Percentiles rank a stretch among this genome's conserved stretches.
These are phyloP conservation scores for Tetrastigma voinierianum DNA, from an alignment of 164 flowering plant species.

Conservation along the genomic window DNA sequence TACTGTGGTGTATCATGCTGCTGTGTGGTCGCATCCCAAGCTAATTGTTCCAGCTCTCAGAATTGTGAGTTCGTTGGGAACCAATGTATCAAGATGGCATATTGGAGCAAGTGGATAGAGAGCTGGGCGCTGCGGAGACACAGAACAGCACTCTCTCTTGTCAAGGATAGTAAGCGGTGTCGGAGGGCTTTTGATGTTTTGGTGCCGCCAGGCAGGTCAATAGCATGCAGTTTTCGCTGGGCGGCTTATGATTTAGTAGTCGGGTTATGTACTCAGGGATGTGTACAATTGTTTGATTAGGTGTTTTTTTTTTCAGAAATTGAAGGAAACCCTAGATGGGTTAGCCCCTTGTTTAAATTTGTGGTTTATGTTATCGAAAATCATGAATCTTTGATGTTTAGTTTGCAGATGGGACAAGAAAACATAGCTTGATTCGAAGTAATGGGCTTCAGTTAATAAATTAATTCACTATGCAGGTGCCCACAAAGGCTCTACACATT, in stretches of 20 bases:
- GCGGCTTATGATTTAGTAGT: too few species aligned
- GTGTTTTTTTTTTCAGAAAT: too few species aligned
- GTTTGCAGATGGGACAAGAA: too few species aligned
- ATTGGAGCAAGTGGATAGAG: conserved; percentile 63
- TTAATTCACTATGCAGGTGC: conserved; percentile 47
- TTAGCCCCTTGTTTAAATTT: too few species aligned
- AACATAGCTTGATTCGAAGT: too few species aligned
- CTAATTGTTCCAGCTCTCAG: conserved; percentile 11
- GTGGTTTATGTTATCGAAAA: too few species aligned
- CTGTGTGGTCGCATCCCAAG: background rate
- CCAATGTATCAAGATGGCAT: conserved; percentile 21
- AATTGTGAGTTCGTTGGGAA: conserved; percentile 23
- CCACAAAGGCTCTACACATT: conserved; percentile 85
- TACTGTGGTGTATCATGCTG: background rate
- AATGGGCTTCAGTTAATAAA: background rate
- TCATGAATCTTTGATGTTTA: too few species aligned
- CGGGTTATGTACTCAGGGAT: too few species aligned
- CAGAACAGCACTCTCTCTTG: conserved; percentile 60
- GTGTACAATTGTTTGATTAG: too few species aligned
- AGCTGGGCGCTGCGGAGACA: conserved; percentile 61
- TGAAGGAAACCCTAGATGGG: too few species aligned
- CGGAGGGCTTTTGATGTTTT: conserved; percentile 68
- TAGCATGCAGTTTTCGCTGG: background rate
- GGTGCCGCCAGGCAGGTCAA: conserved; percentile 80
- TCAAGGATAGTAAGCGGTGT: conserved; percentile 64